Base-by-base conservation (phyloP, 148 eudicot species). In the Drosera capensis region DNA sequence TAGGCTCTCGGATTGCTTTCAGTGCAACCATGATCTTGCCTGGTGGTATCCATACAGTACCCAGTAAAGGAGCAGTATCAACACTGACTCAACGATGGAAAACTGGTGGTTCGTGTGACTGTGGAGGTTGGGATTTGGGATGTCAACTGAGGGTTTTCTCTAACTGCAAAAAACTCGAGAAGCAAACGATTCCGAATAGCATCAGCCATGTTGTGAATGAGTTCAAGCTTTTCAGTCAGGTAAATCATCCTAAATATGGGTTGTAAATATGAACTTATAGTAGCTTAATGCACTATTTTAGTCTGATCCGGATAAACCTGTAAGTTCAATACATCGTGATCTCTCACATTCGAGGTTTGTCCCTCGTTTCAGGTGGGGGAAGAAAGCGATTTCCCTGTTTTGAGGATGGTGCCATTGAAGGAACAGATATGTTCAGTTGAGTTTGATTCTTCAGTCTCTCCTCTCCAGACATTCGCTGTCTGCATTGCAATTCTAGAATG, bases 51-150 rank as follows among this genome's bases (percentile, higher is more conserved):
- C 96, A 86, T 79, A 83, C 82, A 17, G 49, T 69, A 28, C 78
- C 94, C 20, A 70, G 79, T 65, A 75, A 69, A 58, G 94, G 88
- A 40, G 75, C 74, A 56, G 72, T 78, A 56, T 86, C 96, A 40
- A 49, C 88, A 21, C 45, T 86, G 49, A 69, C 78, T 13, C 62
- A 76, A 25, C 60, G 96, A 66, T 86, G 96, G 96, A 70, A 49
- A 49, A 75, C 79, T 3, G 75, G 88, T 46, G 96, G 96, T 22
- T 40, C 63, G 26, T 86, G 96, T 65, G 96, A 86, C 50, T 86
- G 96, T 56, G 94, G 96, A 43, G 96, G 96, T 18, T 86, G 96
- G 96, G 96, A 86, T 79, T 23, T 86, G 46, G 96, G 96, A 55
- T 86, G 96, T 68, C 70, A 64, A 58, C 20, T 79, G 51, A 63